A percentile compares a stretch with the other conserved stretches of the same genome.
Conservation (phyloP, 1,284 basidiomycete species). For the Nidula niveotomentosa region DNA sequence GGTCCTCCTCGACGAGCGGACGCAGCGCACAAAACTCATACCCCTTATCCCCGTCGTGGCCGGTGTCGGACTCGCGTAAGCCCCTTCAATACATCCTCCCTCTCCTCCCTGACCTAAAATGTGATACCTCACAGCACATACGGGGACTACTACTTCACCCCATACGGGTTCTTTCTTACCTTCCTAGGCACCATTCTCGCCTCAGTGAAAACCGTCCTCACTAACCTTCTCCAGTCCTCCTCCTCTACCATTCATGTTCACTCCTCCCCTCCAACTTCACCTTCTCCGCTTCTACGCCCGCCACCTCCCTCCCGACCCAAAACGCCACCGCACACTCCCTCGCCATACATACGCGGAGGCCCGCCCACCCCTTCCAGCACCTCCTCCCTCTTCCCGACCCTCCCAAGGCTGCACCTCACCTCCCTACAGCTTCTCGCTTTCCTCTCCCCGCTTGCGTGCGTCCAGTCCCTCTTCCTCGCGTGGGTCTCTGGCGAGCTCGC, state of each 20-base stretch:
- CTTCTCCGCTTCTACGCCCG: neutral
- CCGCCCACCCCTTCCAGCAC: too few species aligned
- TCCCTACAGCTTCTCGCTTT: constrained; percentile 85
- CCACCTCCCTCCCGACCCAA: too few species aligned
- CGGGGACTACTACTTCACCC: constrained; percentile 88
- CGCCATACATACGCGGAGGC: too few species aligned
- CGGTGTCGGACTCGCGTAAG: constrained; percentile 92
- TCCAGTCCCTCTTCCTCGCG: constrained; percentile 80
- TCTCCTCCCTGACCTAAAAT: neutral
- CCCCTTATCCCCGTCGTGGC: constrained; percentile 86
- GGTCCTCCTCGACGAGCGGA: constrained; percentile 48
- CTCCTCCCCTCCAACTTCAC: constrained; percentile 14
- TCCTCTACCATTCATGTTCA: constrained; percentile 9
- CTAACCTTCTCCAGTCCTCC: constrained; percentile 67
- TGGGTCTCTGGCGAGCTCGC: constrained; percentile 79
- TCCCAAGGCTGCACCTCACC: constrained; percentile 38
- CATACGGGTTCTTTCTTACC: constrained; percentile 81
- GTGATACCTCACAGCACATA: constrained; percentile 61
- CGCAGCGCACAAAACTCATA: constrained; percentile 60
- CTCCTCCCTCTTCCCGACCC: constrained; percentile 7
- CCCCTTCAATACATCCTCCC: constrained; percentile 17
- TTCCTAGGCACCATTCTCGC: constrained; percentile 87
- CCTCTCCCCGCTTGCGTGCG: constrained; percentile 86
- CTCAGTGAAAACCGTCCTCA: constrained; percentile 88
- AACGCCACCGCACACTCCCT: too few species aligned